Evolutionary conservation across 2,329 filamentous ascomycete species (phyloP), one percentile per base, ranked within the genome.

Genomic region (Arthrinium puccinioides): DNA sequence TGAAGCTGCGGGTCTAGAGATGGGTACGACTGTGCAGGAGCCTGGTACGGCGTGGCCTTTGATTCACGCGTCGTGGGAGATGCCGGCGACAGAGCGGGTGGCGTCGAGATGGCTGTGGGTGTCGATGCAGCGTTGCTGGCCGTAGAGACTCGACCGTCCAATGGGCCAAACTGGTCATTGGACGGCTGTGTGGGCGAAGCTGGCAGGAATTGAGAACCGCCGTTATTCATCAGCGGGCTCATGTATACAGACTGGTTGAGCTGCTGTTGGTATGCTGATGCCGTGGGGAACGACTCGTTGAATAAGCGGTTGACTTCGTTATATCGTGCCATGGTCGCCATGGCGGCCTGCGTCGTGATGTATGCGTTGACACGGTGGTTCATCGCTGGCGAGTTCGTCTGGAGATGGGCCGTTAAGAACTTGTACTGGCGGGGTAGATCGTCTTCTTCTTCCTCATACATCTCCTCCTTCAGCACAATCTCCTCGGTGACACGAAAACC

Each of bases 401-500:
- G 71, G 41, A 84, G 63, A 48, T 81, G 73, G 4, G 76, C 69
- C 11, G 76, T 76, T 21, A 87, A 63, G 11, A 77, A 66, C 40
- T 78, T 71, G 53, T 80, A 84, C 37, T 79, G 76, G 42, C 77
- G 71, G 1, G 82, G 79, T 18, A 86, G 56, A 39, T 89, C 84
- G 48, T 94, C 86, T 37, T 94, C 88, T 53, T 94, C 86, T 59
- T 95, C 89, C 53, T 95, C 88, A 55, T 96, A 96, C 87, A 95
- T 94, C 57, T 94, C 87, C 57, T 95, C 89, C 44, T 87, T 88
- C 48, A 84, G 69, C 10, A 95, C 88, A 61, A 92, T 88, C 52
- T 92, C 76, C 59, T 89, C 84, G 19, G 83, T 88, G 40, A 96
- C 84, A 48, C 81, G 80, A 42, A 96, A 72, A 3, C 75, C 79